Evolutionary conservation across 139 green algal genomes (phyloP), one percentile per base, ranked within the genome.

Genomic region (Asterochloris erici): DNA sequence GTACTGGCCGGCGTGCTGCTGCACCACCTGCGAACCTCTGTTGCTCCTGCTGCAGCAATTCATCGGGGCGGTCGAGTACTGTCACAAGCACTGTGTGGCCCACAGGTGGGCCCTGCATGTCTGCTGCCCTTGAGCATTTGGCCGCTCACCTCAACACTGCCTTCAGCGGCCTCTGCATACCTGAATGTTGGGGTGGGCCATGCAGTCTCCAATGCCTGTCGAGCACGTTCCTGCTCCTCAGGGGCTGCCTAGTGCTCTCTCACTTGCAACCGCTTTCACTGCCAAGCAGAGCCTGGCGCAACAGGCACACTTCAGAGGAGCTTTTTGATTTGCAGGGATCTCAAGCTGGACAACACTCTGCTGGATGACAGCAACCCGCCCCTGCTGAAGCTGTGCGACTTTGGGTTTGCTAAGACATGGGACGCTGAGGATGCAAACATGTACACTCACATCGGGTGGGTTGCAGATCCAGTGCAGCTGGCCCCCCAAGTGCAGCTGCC

Each of bases 21-120:
- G 38, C 38, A 54, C 38, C 2, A 54, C 38, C 38, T 54, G 38
- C 38, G 6, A 54, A 54, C 38, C 38, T 54, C 38, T 54, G 38
- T 54, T 6, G 2, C 38, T 83, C 14, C n/a, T 82, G 28, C 68
- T 86, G 81, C 86, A 93, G 86, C 95, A 98, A 90, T 94, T 98
- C 75, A 83, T 98, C 2, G 90, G 79, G 12, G 94, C 94, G 0
- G 93, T 98, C n/a, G 92, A 95, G 81, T 98, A 96, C 88, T 97
- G 94, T 88, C 95, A 98, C 85, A 85, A 83, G 16, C 91, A 97
- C 83, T 89, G 90, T 28, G 94, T 98, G 38, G 95, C 94, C 0
- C 95, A 98, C 91, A 83, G 82, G 81, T 86, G 28, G 15, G 54
- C 9, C 81, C 14, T 63, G n/a, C 28, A 16, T 62, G 28, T 78